Conservation (phyloP, 306 rosid species). For the Medicago lupulina region DNA sequence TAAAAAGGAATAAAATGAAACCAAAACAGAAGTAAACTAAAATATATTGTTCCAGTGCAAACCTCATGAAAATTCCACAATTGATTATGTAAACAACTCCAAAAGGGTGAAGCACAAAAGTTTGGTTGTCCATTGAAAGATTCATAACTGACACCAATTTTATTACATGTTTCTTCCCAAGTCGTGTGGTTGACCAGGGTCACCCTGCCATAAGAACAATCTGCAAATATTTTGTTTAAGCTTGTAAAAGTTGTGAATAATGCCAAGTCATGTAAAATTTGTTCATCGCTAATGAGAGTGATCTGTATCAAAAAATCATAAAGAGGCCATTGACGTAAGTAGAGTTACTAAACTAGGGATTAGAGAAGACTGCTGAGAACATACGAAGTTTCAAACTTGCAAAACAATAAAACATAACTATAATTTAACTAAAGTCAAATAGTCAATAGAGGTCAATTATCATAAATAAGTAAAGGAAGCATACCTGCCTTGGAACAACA, state of each 20-base stretch:
- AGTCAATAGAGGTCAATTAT: conserved; percentile 1
- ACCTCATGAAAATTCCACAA: conserved; percentile 90
- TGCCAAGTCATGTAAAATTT: conserved; percentile 20
- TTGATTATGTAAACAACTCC: conserved; percentile 95
- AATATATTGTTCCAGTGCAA: conserved; percentile 29
- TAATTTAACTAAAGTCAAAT: conserved; percentile 20
- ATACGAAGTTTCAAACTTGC: conserved; percentile 19
- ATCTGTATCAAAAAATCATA: not conserved
- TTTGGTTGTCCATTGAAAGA: conserved; percentile 85
- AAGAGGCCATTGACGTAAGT: not conserved
- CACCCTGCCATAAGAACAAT: conserved; percentile 61
- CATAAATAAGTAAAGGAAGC: conserved; percentile 35
- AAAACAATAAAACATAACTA: conserved; percentile 14
- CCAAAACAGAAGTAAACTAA: not conserved
- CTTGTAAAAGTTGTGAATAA: conserved; percentile 17
- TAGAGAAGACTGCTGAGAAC: not conserved
- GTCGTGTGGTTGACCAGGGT: conserved; percentile 73
- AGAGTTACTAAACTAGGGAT: not conserved
- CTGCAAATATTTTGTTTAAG: conserved; percentile 25
- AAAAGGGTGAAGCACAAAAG: conserved; percentile 89
- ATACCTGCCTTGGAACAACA: conserved; percentile 86
- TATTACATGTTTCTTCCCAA: conserved; percentile 84
- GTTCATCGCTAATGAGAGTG: conserved; percentile 11
- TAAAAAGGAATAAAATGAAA: conserved; percentile 28
- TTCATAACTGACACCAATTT: conserved; percentile 86